Evolutionary conservation across 495 filamentous ascomycete species (phyloP), one percentile per base, ranked within the genome.

Genomic region (Achaetomiella virescens): DNA sequence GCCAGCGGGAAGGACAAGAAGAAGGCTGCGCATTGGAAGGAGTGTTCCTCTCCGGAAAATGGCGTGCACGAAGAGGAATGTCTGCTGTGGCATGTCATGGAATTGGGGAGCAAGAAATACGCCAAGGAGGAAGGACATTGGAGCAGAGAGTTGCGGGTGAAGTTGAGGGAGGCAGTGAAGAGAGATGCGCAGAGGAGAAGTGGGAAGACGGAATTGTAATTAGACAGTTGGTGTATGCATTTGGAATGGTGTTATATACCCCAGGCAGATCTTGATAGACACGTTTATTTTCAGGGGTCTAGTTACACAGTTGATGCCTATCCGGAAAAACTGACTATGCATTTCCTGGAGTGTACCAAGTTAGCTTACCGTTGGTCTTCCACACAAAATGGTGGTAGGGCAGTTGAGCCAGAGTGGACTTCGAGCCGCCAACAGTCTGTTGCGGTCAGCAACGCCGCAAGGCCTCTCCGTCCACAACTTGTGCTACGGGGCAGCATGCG

Each of bases 11-110:
- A n/a, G n/a, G n/a, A n/a, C n/a, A n/a, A n/a, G n/a, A n/a, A n/a
- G n/a, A n/a, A n/a, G n/a, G n/a, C n/a, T n/a, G n/a, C n/a, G n/a
- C n/a, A n/a, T n/a, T n/a, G n/a, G n/a, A 48, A 50, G 20, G 65
- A 52, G 33, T 75, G 72, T 44, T 54, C 45, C 1, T 38, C 52
- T 2, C 10, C 33, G 40, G 38, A 29, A 17, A 24, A 33, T 6
- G 55, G 43, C 2, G 12, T 33, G 20, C 57, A 31, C 25, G 52
- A 49, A 17, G 70, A 70, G 10, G 67, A 61, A 42, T 78, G 75
- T 58, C 74, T 72, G 72, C 68, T 68, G 43, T 72, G 70, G 63
- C 62, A 70, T 29, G 62, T 71, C 9, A 31, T 31, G 27, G 5
- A 31, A 9, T 31, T 31, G 27, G 9, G 9, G 27, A 31, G 27